Base-by-base conservation (phyloP, 768 basidiomycete genomes). In the Leccinum obscurum region DNA sequence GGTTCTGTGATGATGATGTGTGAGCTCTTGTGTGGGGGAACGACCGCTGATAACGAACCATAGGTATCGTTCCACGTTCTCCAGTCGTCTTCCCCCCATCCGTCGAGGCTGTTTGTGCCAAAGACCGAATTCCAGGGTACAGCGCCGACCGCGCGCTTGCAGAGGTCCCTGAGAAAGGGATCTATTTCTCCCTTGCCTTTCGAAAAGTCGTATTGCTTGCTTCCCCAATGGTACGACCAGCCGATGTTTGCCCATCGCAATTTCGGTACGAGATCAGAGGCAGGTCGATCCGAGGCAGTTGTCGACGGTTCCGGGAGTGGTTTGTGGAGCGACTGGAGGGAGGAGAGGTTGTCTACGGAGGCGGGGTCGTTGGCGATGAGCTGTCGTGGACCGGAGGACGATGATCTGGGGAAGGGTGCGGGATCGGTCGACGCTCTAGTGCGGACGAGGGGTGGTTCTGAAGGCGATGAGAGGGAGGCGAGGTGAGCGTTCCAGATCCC, bases 181-280 rank as follows among this genome's bases (percentile, higher is more conserved):
- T 88, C 84, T 50, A 98, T 85, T 0, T 78, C 77, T 0, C 84
- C 87, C 58, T 83, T 85, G 3, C 85, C 84, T 55, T 81, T 85
- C 1, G 85, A 82, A 65, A 97, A 95, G 68, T 97, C 93, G 70
- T 99, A 99, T 60, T 91, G 88, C 68, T 98, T 99, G 30, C 86
- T 91, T 3, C 92, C 91, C 96, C 96, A 98, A 77, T 98, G 93
- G 74, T 99, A 99, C 55, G 84, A 92, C 86, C 91, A 92, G 10
- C 96, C 96, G 53, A 99, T 89, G 67, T 96, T 98, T 2, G 93
- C 90, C 96, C 96, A 99, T 52, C 96, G 83, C 52, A 99, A 72
- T 71, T 92, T 95, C 6, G 78, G 79, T 15, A 95, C 66, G 14
- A 98, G 81, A 28, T 81, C 75, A 1, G 83, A 83, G 2, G 84